Conservation (phyloP, 768 basidiomycete genomes). For the Auricularia cornea region DNA sequence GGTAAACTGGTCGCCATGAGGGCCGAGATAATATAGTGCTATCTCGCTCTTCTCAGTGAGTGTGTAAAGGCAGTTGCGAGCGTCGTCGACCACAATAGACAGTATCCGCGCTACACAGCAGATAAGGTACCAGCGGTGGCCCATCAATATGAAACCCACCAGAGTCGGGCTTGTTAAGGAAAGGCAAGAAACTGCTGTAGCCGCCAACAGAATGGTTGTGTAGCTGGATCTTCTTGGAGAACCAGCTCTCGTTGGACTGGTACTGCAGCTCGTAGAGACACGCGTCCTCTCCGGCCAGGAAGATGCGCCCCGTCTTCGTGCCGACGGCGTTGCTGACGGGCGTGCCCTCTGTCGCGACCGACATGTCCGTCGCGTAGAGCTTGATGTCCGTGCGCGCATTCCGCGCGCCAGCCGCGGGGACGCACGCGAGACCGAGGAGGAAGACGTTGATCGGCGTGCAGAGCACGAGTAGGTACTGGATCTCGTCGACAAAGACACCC, state of each 20-base stretch:
- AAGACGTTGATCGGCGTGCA: constrained; percentile 79
- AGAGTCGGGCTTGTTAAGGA: constrained; percentile 49
- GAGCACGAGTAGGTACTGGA: constrained; percentile 79
- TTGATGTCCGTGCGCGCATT: constrained; percentile 61
- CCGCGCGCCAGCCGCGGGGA: constrained; percentile 31
- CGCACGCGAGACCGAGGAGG: constrained; percentile 62
- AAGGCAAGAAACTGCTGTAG: constrained; percentile 70
- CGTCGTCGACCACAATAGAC: constrained; percentile 54
- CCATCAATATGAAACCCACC: constrained; percentile 38
- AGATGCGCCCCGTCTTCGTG: constrained; percentile 76
- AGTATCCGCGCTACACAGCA: constrained; percentile 56
- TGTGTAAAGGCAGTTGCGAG: constrained; percentile 70
- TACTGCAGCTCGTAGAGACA: constrained; percentile 89
- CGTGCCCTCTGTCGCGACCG: constrained; percentile 58
- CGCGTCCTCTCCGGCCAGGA: constrained; percentile 83
- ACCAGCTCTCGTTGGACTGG: constrained; percentile 86
- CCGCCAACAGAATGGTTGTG: constrained; percentile 81
- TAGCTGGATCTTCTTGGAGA: constrained; percentile 75
- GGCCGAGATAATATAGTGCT: constrained; percentile 41
- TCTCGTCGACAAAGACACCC: constrained; percentile 87
- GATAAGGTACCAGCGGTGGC: neutral
- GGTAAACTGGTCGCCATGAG: constrained; percentile 50
- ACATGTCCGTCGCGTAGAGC: constrained; percentile 85
- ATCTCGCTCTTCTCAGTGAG: constrained; percentile 60
- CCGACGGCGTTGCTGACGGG: constrained; percentile 82